Evolutionary conservation across 2,329 filamentous ascomycete species (phyloP).

Genomic region (Nemania abortiva): DNA sequence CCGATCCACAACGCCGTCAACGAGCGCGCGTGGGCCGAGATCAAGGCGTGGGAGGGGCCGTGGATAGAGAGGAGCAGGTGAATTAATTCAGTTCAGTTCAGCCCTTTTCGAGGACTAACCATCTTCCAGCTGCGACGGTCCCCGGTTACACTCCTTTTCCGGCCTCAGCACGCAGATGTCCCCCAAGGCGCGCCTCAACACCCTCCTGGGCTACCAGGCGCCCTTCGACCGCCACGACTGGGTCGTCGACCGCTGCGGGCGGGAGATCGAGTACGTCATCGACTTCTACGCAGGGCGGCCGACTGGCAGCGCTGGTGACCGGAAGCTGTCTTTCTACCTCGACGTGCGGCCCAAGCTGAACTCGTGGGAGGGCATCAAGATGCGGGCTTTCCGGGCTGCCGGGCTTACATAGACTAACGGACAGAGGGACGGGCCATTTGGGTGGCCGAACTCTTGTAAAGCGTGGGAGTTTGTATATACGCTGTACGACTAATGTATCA

Average conservation of each 20-base stretch:
- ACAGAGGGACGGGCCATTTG: not conserved
- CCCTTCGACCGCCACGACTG: constrained; percentile 98
- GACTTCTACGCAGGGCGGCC: constrained; percentile 90
- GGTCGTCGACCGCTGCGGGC: constrained; percentile 93
- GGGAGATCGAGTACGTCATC: constrained; percentile 91
- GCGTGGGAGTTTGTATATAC: constrained; percentile 25
- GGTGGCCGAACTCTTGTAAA: too few relatives aligned
- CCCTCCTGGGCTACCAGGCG: constrained; percentile 84
- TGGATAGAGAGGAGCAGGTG: constrained; percentile 70
- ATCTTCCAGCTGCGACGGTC: constrained; percentile 73
- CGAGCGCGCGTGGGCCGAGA: constrained; percentile 94
- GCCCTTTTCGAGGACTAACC: too few relatives aligned
- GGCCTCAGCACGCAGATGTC: constrained; percentile 78
- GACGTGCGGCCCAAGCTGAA: constrained; percentile 78
- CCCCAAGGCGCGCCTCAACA: constrained; percentile 85
- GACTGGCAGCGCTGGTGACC: constrained; percentile 52
- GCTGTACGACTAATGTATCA: constrained; percentile 41
- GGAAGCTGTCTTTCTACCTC: constrained; percentile 71
- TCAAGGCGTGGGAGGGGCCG: constrained; percentile 86
- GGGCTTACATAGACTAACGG: constrained; percentile 59
- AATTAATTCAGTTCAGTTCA: constrained; percentile 35
- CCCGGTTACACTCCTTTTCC: constrained; percentile 84
- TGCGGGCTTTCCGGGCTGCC: constrained; percentile 66
- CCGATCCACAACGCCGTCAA: constrained; percentile 99
- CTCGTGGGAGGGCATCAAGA: constrained; percentile 75